Percentiles rank a stretch among this genome's conserved stretches.
These are phyloP conservation scores for Porphyra umbilicalis DNA, from an alignment of 31 red algal genomes.

Conservation along the genomic window DNA sequence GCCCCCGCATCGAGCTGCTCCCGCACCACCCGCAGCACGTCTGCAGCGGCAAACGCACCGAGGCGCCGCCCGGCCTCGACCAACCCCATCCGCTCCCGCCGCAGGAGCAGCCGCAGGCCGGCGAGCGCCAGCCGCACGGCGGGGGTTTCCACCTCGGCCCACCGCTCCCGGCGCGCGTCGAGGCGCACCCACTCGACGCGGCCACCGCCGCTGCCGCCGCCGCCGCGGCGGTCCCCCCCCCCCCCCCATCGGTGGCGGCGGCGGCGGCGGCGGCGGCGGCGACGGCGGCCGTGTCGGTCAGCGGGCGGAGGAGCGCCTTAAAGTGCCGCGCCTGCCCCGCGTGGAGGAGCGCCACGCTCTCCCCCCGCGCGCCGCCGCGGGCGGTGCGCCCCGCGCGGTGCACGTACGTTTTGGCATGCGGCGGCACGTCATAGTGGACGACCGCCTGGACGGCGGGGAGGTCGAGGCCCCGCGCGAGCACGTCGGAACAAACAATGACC, in stretches of 20 bases:
- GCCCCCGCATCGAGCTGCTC: not conserved
- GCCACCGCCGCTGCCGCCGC: not conserved
- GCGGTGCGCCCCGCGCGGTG: slow-evolving; percentile 93
- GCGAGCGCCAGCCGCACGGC: not conserved
- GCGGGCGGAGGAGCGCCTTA: slow-evolving; percentile 25
- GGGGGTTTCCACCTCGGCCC: not conserved
- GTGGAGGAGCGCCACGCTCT: slow-evolving; percentile 35
- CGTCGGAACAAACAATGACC: slow-evolving; percentile 86
- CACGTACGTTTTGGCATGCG: slow-evolving; percentile 68
- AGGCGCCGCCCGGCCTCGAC: not conserved
- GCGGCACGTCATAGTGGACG: slow-evolving; percentile 71
- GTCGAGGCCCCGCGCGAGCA: slow-evolving; percentile 91
- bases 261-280: not conserved
- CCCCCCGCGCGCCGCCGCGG: slow-evolving; percentile 66
- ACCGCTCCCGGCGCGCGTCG: not conserved
- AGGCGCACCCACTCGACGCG: not conserved
- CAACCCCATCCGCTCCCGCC: not conserved
- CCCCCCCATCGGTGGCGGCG: too few species aligned
- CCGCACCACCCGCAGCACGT: not conserved
- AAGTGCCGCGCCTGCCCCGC: slow-evolving; percentile 53
- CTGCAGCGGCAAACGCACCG: not conserved
- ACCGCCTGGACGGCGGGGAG: slow-evolving; percentile 76
- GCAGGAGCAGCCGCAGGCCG: not conserved
- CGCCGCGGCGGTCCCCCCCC: too few species aligned
- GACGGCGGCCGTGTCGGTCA: not conserved